A percentile compares a stretch with the other conserved stretches of the same genome.
Conservation (phyloP, 352 stramenopile species). For the Peronospora farinosa region DNA sequence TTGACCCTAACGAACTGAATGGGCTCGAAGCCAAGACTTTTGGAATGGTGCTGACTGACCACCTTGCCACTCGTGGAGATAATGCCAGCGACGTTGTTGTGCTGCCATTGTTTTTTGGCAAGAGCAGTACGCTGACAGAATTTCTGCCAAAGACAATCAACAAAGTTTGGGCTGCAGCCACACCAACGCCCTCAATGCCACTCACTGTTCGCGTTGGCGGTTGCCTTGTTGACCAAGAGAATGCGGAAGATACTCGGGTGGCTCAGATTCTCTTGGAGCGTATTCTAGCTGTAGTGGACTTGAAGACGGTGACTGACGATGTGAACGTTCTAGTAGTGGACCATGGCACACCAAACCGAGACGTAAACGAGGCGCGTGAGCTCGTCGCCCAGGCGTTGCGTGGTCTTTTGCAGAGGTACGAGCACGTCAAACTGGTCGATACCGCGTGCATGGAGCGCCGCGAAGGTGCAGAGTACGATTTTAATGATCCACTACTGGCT, state of each 20-base stretch:
- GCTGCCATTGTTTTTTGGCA: slow-evolving; percentile 79
- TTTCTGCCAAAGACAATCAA: slow-evolving; percentile 56
- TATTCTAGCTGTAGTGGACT: slow-evolving; percentile 36
- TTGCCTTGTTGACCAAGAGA: slow-evolving; percentile 53
- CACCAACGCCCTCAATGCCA: slow-evolving; percentile 5
- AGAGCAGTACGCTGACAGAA: slow-evolving; percentile 66
- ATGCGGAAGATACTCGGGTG: slow-evolving; percentile 45
- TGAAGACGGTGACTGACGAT: slow-evolving; percentile 20
- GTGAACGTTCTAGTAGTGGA: slow-evolving; percentile 70
- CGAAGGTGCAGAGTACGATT: slow-evolving; percentile 64
- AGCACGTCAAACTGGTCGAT: slow-evolving; percentile 40
- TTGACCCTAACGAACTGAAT: slow-evolving; percentile 50
- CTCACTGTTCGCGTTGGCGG: slow-evolving; percentile 39
- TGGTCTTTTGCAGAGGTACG: slow-evolving; percentile 25
- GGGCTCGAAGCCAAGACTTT: slow-evolving; percentile 58
- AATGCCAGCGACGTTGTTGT: slow-evolving; percentile 37
- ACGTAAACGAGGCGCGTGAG: slow-evolving; percentile 64
- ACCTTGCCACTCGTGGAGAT: slow-evolving; percentile 26
- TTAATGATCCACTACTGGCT: slow-evolving; percentile 73
- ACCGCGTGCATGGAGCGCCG: slow-evolving; percentile 77
- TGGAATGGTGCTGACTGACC: slow-evolving; percentile 50
- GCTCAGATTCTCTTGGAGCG: slow-evolving; percentile 57
- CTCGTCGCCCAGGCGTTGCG: slow-evolving; percentile 53
- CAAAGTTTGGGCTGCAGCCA: slow-evolving; percentile 34
- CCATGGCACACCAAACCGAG: slow-evolving; percentile 59